A percentile compares a stretch with the other conserved stretches of the same genome.
Evolutionary conservation across 169 alveolate genomes (phyloP).

Genomic region (Neospora caninum): DNA sequence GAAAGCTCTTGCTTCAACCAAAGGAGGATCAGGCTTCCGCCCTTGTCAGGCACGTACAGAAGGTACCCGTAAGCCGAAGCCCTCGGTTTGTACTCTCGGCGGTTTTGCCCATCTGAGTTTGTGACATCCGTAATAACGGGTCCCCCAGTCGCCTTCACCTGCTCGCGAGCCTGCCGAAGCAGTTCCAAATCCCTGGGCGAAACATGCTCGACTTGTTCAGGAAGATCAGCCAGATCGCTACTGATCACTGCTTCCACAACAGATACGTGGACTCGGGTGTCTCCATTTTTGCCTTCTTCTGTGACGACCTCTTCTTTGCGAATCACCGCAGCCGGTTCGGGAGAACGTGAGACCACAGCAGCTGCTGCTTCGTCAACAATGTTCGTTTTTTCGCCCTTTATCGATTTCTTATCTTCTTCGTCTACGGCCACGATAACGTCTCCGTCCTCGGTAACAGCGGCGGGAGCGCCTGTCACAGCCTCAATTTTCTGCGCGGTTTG

Average conservation of each 20-base stretch:
- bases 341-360: background rate
- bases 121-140: background rate
- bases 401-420: background rate
- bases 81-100: background rate
- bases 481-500: background rate
- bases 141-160: background rate
- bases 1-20: background rate
- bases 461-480: background rate
- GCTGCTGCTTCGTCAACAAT: background rate
- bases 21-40: background rate
- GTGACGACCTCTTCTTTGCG: background rate
- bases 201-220: background rate
- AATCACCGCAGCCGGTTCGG: conserved; percentile 14
- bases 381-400: background rate
- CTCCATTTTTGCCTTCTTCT: background rate
- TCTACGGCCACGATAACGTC: background rate
- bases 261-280: background rate
- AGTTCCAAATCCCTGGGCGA: background rate
- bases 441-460: background rate
- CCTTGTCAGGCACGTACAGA: background rate
- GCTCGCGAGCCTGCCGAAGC: conserved; percentile 9
- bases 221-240: background rate
- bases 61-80: conserved; percentile 19
- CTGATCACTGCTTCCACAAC: background rate
- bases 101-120: background rate